A percentile compares a stretch with the other conserved stretches of the same genome.
Conservation (phyloP, 176 grass and related monocot species). For the Calamus simplicifolius region DNA sequence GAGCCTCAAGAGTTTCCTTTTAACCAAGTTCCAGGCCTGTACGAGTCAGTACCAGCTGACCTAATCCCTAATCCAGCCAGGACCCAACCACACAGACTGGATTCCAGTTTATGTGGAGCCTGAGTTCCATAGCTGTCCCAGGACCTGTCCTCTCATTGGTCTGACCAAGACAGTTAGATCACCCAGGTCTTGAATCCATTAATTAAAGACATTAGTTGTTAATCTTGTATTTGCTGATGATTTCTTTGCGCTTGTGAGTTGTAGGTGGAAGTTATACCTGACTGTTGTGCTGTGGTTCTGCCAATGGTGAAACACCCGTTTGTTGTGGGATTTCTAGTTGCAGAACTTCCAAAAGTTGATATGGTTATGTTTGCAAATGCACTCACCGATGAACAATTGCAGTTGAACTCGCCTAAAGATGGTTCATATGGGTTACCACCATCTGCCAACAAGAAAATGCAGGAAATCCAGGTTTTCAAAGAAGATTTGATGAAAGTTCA, state of each 20-base stretch:
- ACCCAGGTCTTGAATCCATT: neutral
- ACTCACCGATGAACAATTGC: constrained; percentile 16
- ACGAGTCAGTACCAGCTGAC: no score
- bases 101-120: no score
- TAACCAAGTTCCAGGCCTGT: no score
- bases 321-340: constrained; percentile 83
- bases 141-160: no score
- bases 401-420: constrained; percentile 18
- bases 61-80: no score
- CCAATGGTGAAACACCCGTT: constrained; percentile 84
- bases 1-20: no score
- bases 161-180: no score
- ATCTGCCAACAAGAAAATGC: constrained; percentile 22
- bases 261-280: constrained; percentile 52
- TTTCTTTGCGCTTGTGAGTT: constrained; percentile 19
- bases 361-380: constrained; percentile 13
- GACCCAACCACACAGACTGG: no score
- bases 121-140: no score
- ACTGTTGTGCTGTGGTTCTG: constrained; percentile 57
- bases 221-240: constrained; percentile 1
- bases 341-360: constrained; percentile 53
- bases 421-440: constrained; percentile 16
- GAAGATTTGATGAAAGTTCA: constrained; percentile 39
- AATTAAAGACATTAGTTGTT: neutral
- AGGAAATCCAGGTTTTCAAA: constrained; percentile 35